Base-by-base conservation (phyloP, 345 rosid species). In the Aquilaria yunnanensis region DNA sequence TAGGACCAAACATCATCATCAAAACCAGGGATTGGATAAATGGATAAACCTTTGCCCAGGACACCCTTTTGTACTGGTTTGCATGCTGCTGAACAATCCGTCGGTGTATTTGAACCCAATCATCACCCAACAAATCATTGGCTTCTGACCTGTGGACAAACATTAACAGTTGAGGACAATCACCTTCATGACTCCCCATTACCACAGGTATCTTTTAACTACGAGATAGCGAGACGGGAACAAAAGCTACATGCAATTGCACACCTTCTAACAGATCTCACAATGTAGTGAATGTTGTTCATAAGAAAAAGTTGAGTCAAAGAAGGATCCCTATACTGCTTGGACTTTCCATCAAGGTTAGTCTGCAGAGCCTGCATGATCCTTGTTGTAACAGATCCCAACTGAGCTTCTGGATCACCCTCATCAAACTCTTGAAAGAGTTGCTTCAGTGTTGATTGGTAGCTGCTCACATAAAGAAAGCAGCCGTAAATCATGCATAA, bases 71-170 rank as follows among this genome's bases (percentile, higher is more conserved):
- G 48, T 91, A 94, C 69, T 91, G 96, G 77, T 94, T 94, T 49
- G 99, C 99, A 14, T 94, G 96, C 72, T 91, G 97, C 68, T 91
- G 97, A 45, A 94, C 99, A 31, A 87, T 88, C 65, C 99, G 78
- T 73, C 99, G 51, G 68, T 94, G 97, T 67, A 88, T 94, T 78
- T 94, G 99, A 66, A 94, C 93, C 99, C 99, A 94, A 67, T 91
- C 99, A 80, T 94, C 99, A 65, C 99, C 96, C 63, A 94, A 67
- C 56, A 87, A 72, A 63, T 94, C 99, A 79, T 88, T 94, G 32
- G 96, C 97, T 71, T 94, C 97, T 23, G 99, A 94, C 84, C 99
- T 90, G 85, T 67, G 45, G 69, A 71, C 14, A 12, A 45, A 59
- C 33, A 23, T 23, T 46, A 51, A 53, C 53, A 52, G 70, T 51